Percentiles rank a stretch among this genome's conserved stretches.
Evolutionary conservation across 306 rosid genomes (phyloP).

Genomic region (Malus orientalis): DNA sequence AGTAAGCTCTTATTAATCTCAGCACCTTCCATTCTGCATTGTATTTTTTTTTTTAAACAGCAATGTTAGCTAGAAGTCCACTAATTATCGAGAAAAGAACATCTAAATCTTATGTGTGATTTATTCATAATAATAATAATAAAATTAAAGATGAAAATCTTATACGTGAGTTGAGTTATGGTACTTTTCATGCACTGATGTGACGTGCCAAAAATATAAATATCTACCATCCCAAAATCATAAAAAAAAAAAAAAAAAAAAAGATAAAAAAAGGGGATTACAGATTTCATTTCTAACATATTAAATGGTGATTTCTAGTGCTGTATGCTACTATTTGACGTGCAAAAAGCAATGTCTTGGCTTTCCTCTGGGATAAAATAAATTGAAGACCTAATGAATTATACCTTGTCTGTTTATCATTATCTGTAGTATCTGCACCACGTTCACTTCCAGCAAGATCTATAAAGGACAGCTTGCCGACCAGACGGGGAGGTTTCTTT

Average conservation of each 20-base stretch:
- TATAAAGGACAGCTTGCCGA: conserved; percentile 95
- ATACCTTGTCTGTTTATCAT: conserved; percentile 94
- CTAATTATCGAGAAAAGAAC: not conserved
- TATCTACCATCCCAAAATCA: not conserved
- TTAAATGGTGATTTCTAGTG: not conserved
- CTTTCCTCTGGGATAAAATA: not conserved
- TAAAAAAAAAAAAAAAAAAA: not conserved
- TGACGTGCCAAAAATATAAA: not conserved
- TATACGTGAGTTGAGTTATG: not conserved
- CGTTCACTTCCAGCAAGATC: conserved; percentile 99
- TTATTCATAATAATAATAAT: not conserved
- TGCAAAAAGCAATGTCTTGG: not conserved
- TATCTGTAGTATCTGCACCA: conserved; percentile 99
- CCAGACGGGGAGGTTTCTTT: conserved; percentile 80
- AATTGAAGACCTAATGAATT: not conserved
- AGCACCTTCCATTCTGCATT: conserved; percentile 98
- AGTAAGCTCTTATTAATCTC: conserved; percentile 99
- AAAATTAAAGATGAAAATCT: not conserved
- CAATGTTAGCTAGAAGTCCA: conserved; percentile 10
- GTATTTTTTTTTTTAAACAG: conserved; percentile 12
- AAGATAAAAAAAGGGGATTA: not conserved
- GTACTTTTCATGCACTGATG: not conserved
- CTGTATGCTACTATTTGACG: not conserved
- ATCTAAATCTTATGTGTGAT: not conserved
- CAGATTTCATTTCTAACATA: not conserved